Percentiles rank a stretch among this genome's conserved stretches.
Conservation (phyloP, 495 filamentous ascomycete genomes). For the Thermothielavioides terrestris region DNA sequence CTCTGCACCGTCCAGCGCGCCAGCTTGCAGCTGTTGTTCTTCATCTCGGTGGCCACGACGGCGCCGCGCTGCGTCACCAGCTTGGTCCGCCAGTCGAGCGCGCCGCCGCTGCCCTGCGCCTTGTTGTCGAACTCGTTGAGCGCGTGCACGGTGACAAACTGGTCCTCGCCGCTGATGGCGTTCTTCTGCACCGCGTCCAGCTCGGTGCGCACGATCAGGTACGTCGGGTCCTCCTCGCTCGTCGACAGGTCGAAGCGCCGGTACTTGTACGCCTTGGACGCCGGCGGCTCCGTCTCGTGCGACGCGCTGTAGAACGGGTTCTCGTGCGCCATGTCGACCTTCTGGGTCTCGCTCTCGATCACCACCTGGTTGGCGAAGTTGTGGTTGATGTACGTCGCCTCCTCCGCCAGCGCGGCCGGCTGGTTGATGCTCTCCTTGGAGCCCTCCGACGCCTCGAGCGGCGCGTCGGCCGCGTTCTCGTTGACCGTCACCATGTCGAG, state of each 20-base stretch:
- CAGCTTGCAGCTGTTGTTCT: slow-evolving; percentile 98
- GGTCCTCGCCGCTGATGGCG: slow-evolving; percentile 75
- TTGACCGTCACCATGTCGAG: slow-evolving; percentile 98
- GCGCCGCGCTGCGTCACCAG: slow-evolving; percentile 87
- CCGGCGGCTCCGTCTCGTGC: slow-evolving; percentile 86
- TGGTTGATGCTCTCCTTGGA: slow-evolving; percentile 94
- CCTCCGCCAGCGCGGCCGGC: slow-evolving; percentile 79
- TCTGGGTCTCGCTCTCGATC: slow-evolving; percentile 63
- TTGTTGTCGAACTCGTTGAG: slow-evolving; percentile 98
- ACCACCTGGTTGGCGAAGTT: slow-evolving; percentile 96
- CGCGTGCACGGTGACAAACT: slow-evolving; percentile 85
- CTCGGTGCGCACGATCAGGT: slow-evolving; percentile 92
- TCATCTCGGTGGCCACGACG: slow-evolving; percentile 98
- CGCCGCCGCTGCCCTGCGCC: slow-evolving; percentile 87
- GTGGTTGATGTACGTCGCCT: slow-evolving; percentile 99
- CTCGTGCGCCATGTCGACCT: slow-evolving; percentile 72
- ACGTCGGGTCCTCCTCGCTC: slow-evolving; percentile 83
- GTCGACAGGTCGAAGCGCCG: slow-evolving; percentile 89
- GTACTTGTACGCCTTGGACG: slow-evolving; percentile 97
- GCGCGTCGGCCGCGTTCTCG: slow-evolving; percentile 96
- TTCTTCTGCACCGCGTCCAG: slow-evolving; percentile 94
- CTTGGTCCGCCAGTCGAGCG: slow-evolving; percentile 93
- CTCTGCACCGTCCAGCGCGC: slow-evolving; percentile 94
- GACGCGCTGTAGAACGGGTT: slow-evolving; percentile 96
- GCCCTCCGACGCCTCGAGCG: slow-evolving; percentile 79